These are phyloP conservation scores for Phlegmacium glaucopus DNA, from an alignment of 768 basidiomycete genomes.

Conservation along the genomic window DNA sequence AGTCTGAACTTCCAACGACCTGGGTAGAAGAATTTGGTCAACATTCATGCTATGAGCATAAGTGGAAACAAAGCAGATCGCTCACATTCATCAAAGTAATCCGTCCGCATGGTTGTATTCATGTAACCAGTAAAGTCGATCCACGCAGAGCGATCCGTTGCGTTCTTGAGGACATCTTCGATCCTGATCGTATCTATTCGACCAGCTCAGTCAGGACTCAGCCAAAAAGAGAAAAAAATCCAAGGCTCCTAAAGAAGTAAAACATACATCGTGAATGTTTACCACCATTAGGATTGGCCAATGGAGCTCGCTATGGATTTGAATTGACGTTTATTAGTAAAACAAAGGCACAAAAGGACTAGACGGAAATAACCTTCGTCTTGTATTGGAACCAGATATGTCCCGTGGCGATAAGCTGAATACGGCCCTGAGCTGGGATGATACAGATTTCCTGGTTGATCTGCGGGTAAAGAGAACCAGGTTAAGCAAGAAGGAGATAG, in stretches of 20 bases:
- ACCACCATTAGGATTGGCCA: slow-evolving; percentile 22
- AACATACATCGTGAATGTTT: slow-evolving; percentile 21
- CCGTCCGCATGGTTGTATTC: slow-evolving; percentile 22
- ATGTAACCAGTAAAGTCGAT: slow-evolving; percentile 24
- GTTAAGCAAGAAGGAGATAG: not conserved
- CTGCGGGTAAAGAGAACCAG: slow-evolving; percentile 4
- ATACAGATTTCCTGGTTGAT: slow-evolving; percentile 18
- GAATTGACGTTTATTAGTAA: not conserved
- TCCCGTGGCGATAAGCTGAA: slow-evolving; percentile 22
- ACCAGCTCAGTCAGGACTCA: not conserved
- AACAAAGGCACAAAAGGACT: not conserved
- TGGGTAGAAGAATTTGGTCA: slow-evolving; percentile 4
- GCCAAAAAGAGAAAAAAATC: not conserved
- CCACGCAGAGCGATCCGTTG: slow-evolving; percentile 21
- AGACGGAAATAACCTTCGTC: slow-evolving; percentile 11
- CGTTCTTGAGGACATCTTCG: slow-evolving; percentile 21
- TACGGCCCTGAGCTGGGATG: slow-evolving; percentile 18
- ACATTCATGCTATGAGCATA: not conserved
- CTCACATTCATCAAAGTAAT: slow-evolving; percentile 25
- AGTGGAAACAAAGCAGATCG: not conserved
- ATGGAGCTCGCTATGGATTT: slow-evolving; percentile 18
- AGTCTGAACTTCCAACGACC: slow-evolving; percentile 21
- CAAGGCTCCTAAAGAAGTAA: no score
- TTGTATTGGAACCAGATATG: slow-evolving; percentile 26
- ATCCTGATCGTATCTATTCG: slow-evolving; percentile 20